Evolutionary conservation across 306 rosid genomes (phyloP).

Genomic region (Vigna angularis): DNA sequence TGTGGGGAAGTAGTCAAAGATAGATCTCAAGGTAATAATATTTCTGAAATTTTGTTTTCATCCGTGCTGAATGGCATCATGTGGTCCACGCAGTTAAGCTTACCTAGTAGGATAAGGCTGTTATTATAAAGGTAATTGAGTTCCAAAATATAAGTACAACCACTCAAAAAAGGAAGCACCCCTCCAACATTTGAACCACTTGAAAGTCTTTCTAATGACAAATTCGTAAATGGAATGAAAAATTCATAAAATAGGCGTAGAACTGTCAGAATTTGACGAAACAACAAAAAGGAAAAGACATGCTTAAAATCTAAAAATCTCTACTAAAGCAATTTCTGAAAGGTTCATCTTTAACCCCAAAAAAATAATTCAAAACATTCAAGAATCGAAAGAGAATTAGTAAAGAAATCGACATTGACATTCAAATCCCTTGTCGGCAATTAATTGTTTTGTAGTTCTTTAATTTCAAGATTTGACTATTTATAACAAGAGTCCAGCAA

Average conservation of each 20-base stretch:
- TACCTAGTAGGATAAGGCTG: too few relatives aligned
- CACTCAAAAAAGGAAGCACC: too few relatives aligned
- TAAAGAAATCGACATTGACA: not conserved
- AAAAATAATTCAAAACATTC: not conserved
- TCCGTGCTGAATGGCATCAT: too few relatives aligned
- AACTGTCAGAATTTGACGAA: not conserved
- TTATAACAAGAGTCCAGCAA: slow-evolving; percentile 24
- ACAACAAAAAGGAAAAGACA: not conserved
- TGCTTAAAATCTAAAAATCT: not conserved
- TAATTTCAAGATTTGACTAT: slow-evolving; percentile 5
- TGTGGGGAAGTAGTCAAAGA: too few relatives aligned
- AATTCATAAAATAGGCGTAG: not conserved
- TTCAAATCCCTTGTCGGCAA: not conserved
- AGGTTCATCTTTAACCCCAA: not conserved
- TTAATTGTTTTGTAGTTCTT: not conserved
- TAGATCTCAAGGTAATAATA: too few relatives aligned
- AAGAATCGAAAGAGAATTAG: not conserved
- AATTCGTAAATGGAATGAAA: too few relatives aligned
- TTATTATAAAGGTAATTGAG: too few relatives aligned
- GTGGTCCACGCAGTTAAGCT: too few relatives aligned
- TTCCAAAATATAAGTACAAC: too few relatives aligned
- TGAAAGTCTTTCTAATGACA: too few relatives aligned
- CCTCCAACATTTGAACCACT: too few relatives aligned
- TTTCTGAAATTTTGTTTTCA: too few relatives aligned
- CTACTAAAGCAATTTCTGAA: not conserved